phyloP scores from a whole-genome alignment of 495 filamentous ascomycete species.

The Neurospora sp. region DNA sequence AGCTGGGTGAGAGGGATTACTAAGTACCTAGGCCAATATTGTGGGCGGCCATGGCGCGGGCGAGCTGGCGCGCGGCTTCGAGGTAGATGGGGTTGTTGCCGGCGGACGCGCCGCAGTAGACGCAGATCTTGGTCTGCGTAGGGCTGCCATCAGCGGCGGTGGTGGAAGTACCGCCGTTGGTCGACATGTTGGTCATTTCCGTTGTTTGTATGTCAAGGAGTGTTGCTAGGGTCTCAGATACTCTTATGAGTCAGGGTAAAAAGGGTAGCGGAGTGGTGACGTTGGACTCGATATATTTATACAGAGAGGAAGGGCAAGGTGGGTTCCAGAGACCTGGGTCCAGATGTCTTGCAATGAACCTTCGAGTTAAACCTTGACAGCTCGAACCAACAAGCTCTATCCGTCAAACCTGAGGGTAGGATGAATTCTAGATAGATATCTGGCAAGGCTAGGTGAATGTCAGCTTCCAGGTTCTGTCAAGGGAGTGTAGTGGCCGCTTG shows the following conservation, averaged over 20 bases:
- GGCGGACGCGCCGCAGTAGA: constrained; percentile 70
- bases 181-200: constrained; percentile 24
- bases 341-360: background rate
- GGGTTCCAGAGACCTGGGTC: background rate
- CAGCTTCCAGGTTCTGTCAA: background rate
- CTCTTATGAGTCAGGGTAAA: background rate
- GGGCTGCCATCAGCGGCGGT: constrained; percentile 16
- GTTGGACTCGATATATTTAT: background rate
- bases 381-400: background rate
- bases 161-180: constrained; percentile 29
- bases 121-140: constrained; percentile 50
- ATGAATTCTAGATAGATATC: background rate
- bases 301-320: background rate
- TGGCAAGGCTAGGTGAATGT: background rate
- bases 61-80: constrained; percentile 70
- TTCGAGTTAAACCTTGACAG: background rate
- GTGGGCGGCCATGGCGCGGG: constrained; percentile 57
- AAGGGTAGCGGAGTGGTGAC: background rate
- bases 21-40: constrained; percentile 55
- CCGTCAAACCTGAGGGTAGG: background rate
- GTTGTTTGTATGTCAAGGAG: background rate
- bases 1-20: background rate
- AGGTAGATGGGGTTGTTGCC: constrained; percentile 61
- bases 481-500: background rate
- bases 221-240: background rate